Evolutionary conservation across 2,329 filamentous ascomycete genomes (phyloP), one percentile per base, ranked within the genome.

Genomic region (Apiospora koreana): DNA sequence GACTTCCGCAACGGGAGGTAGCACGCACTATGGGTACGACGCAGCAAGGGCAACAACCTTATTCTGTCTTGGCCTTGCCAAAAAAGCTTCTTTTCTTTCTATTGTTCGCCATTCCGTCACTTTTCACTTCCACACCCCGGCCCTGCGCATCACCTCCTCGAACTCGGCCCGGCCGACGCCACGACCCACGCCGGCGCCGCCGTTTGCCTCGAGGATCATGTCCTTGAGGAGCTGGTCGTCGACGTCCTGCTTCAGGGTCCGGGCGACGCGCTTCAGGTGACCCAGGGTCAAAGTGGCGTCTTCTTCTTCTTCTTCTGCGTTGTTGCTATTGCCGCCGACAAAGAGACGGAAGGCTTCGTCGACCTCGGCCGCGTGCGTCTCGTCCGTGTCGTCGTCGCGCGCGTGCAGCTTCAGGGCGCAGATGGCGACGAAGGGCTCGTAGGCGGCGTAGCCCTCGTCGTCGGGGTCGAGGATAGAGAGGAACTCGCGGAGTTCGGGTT

Each of bases 171-270:
- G 85, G 50, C 85, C 89, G 12, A 97, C 95, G 9, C 93, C 94
- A 70, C 85, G 87, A 46, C 85, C 88, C 14, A 93, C 87, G 21
- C 92, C 91, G 4, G 87, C 89, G 1, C 93, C 94, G 2, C 93
- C 93, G 80, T 97, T 98, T 66, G 95, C 96, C 85, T 98, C 95
- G 66, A 94, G 84, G 70, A 99, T 92, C 96, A 99, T 99, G 83
- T 98, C 94, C 83, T 89, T 90, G 78, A 99, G 83, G 78, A 97
- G 82, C 66, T 94, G 91, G 76, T 98, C 96, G 71, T 89, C 89
- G 31, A 97, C 91, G 72, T 91, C 94, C 82, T 97, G 94, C 81
- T 94, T 93, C 76, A 99, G 83, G 76, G 94, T 89, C 75, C 89
- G 90, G 54, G 95, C 94, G 69, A 98, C 91, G 76, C 92, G 87